Evolutionary conservation across 768 basidiomycete species (phyloP).

Genomic region (Kwoniella dejecticola): DNA sequence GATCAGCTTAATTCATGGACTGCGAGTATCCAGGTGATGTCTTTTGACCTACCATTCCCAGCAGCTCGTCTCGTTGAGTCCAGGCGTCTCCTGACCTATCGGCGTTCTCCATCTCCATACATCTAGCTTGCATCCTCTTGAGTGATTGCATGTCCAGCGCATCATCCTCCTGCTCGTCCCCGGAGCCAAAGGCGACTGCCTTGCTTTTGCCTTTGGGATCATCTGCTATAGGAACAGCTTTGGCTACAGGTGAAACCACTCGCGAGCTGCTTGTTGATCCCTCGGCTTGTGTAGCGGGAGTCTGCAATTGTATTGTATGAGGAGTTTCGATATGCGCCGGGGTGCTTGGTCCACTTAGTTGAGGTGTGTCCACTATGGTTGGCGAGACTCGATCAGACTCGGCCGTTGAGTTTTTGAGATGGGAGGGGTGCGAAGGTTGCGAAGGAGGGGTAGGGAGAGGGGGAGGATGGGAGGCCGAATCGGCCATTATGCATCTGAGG

Average conservation of each 20-base stretch:
- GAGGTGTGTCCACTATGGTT: neutral
- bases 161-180: neutral
- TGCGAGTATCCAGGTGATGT: no score
- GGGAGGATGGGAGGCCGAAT: neutral
- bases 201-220: neutral
- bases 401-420: neutral
- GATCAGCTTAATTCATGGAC: neutral
- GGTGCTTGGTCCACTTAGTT: constrained; percentile 9
- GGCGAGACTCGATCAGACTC: neutral
- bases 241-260: neutral
- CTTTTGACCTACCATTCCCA: neutral
- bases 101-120: constrained; percentile 8
- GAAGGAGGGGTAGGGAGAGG: neutral
- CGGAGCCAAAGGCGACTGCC: neutral
- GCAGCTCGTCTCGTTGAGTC: constrained; percentile 3
- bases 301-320: constrained; percentile 17
- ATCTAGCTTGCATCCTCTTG: constrained; percentile 17
- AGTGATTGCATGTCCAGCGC: constrained; percentile 18
- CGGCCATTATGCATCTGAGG: constrained; percentile 1
- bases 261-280: constrained; percentile 5
- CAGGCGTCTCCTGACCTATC: neutral
- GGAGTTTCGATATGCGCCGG: constrained; percentile 16
- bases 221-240: neutral
- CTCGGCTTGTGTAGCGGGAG: constrained; percentile 12
- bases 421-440: neutral